Conservation (phyloP, 768 basidiomycete species). For the Chalciporus chontae region DNA sequence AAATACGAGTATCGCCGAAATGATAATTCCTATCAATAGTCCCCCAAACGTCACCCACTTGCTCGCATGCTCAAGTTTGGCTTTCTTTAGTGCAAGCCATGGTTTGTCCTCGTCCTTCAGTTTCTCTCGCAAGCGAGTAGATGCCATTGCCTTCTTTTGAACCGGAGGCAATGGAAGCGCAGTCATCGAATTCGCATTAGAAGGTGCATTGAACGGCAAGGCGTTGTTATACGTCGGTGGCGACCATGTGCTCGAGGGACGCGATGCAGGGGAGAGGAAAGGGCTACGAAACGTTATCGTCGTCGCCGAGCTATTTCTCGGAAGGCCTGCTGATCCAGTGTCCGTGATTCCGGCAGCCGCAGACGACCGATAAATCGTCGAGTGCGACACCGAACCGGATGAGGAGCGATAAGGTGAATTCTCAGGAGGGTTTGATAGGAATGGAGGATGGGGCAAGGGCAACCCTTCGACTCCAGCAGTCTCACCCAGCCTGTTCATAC, state of each 20-base stretch:
- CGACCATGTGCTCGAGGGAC: conserved; percentile 61
- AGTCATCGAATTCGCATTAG: conserved; percentile 26
- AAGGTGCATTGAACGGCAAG: conserved; percentile 25
- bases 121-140: conserved; percentile 50
- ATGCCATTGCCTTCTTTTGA: conserved; percentile 33
- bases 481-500: conserved; percentile 15
- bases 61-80: conserved; percentile 30
- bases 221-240: conserved; percentile 44
- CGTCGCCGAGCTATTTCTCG: conserved; percentile 41
- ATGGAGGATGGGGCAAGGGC: conserved; percentile 46
- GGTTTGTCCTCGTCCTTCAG: conserved; percentile 47
- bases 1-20: conserved; percentile 44
- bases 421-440: conserved; percentile 30
- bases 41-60: conserved; percentile 47
- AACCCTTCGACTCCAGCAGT: conserved; percentile 23
- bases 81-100: conserved; percentile 39
- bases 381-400: conserved; percentile 19
- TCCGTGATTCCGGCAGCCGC: conserved; percentile 22
- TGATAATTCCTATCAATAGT: conserved; percentile 39
- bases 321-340: conserved; percentile 21
- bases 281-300: conserved; percentile 56
- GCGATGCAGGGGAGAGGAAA: conserved; percentile 66
- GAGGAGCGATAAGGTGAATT: conserved; percentile 40
- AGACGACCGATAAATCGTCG: conserved; percentile 30
- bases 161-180: conserved; percentile 42